Base-by-base conservation (phyloP, 345 rosid genomes). In the Isatis tinctoria region DNA sequence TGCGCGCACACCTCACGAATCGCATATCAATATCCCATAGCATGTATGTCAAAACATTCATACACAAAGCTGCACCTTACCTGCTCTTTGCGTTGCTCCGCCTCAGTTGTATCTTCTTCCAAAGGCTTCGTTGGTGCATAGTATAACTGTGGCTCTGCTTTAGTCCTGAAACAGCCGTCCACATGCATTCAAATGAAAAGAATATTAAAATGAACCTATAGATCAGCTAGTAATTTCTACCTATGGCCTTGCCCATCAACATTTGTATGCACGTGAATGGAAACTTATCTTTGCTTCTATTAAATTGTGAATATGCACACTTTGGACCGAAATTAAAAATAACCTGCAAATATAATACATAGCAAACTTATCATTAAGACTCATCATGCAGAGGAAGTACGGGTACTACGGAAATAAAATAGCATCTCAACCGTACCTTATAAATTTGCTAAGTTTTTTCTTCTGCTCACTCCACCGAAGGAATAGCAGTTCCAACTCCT, bases 271-370 rank as follows among this genome's bases (percentile, higher is more conserved):
- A 87, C 89, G 73, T 85, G 88, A 86, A 88, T 63, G 69, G 90
- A 92, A 90, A 95, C 99, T 95, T 92, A 94, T 92, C 94, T 90
- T 87, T 74, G 89, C 82, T 85, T 85, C 87, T 87, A 88, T 82
- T 90, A 90, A 90, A 92, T 84, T 91, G 93, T 88, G 92, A 90
- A 90, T 90, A 90, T 88, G 93, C 90, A 95, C 85, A 92, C 98
- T 88, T 85, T 85, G 88, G 97, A 95, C 99, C 93, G 87, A 87
- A 94, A 85, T 83, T 85, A 89, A 92, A 92, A 87, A 80, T 89
- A 95, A 95, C 96, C 98, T 95, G 99, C 97, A 82, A 52, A 52
- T 39, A n/a, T 37, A 30, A 65, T 70, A 41, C 30, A 49, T 6
- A 26, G 51, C 44, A 79, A 53, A 30, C 70, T 3, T 65, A 77